A percentile compares a stretch with the other conserved stretches of the same genome.
These are phyloP conservation scores for Phyllosticta citriasiana DNA, from an alignment of 2,329 filamentous ascomycete species.

Conservation along the genomic window DNA sequence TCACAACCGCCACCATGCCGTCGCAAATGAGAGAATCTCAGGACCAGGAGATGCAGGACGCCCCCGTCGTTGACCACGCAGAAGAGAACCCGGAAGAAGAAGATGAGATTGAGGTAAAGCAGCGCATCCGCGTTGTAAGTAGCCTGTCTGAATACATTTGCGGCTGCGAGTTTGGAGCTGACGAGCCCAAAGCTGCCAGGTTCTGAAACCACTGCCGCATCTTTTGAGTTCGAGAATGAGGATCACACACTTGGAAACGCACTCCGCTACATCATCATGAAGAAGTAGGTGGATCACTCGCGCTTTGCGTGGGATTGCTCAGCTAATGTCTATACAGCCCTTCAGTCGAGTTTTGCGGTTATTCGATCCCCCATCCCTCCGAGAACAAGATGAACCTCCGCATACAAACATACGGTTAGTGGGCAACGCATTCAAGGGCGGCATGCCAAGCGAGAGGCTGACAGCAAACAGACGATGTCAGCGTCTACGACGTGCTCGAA, in stretches of 20 bases:
- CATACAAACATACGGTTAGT: constrained; percentile 89
- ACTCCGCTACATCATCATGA: constrained; percentile 92
- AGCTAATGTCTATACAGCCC: constrained; percentile 47
- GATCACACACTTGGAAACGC: constrained; percentile 95
- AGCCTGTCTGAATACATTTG: not conserved
- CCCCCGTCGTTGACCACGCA: constrained; percentile 22
- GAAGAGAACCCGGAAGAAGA: constrained; percentile 40
- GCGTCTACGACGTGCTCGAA: constrained; percentile 73
- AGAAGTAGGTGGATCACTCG: constrained; percentile 60
- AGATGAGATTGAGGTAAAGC: constrained; percentile 31
- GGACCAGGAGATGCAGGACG: constrained; percentile 29
- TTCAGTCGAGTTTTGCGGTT: constrained; percentile 94
- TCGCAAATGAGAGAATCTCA: constrained; percentile 1
- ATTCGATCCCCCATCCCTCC: constrained; percentile 93
- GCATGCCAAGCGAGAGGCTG: not conserved
- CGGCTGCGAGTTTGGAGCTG: not conserved
- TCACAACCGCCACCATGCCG: constrained; percentile 7
- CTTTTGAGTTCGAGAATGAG: constrained; percentile 88
- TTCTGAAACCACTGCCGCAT: constrained; percentile 74
- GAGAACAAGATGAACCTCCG: constrained; percentile 94
- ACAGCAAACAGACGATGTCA: constrained; percentile 51
- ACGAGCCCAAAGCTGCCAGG: constrained; percentile 58
- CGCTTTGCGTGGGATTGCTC: not conserved
- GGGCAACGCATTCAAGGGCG: not conserved
- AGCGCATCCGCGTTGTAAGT: constrained; percentile 35